phyloP scores from a whole-genome alignment of 2,329 filamentous ascomycete species.

The Penicillium italicum region DNA sequence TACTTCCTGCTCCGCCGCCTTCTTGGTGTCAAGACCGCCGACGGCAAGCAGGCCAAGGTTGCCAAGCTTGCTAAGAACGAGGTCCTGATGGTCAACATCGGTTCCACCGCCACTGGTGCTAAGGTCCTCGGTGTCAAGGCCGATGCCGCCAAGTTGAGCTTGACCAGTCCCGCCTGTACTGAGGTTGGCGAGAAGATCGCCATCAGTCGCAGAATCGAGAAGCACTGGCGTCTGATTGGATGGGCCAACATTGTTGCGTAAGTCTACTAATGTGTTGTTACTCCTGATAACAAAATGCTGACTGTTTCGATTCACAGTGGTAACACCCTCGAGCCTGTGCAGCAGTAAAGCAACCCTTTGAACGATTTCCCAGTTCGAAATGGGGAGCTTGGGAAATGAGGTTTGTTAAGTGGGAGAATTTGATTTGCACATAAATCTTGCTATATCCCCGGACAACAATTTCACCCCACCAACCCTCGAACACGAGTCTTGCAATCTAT shows the following conservation, averaged over 20 bases:
- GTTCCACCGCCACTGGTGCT: conserved; percentile 92
- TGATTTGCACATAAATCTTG: conserved; percentile 8
- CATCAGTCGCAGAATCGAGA: conserved; percentile 92
- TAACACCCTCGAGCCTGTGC: conserved; percentile 47
- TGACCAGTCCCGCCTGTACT: conserved; percentile 93
- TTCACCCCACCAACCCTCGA: conserved; percentile 18
- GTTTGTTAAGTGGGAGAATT: conserved; percentile 12
- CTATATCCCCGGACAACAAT: conserved; percentile 7
- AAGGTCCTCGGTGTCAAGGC: conserved; percentile 97
- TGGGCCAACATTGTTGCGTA: conserved; percentile 74
- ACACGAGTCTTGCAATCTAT: conserved; percentile 18
- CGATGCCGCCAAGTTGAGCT: conserved; percentile 89
- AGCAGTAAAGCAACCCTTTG: conserved; percentile 33
- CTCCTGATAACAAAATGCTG: not conserved
- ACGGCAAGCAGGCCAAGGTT: conserved; percentile 99
- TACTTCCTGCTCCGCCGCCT: conserved; percentile 95
- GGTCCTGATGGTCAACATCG: conserved; percentile 99
- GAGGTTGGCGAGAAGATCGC: conserved; percentile 98
- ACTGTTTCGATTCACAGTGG: conserved; percentile 32
- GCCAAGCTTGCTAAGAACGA: conserved; percentile 98
- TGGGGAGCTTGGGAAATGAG: conserved; percentile 8
- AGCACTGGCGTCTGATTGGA: conserved; percentile 95
- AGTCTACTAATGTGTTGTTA: conserved; percentile 25
- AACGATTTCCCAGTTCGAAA: conserved; percentile 18
- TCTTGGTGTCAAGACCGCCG: conserved; percentile 93